These are phyloP conservation scores for Plantago lanceolata DNA, from an alignment of 305 asterid species.

Conservation along the genomic window DNA sequence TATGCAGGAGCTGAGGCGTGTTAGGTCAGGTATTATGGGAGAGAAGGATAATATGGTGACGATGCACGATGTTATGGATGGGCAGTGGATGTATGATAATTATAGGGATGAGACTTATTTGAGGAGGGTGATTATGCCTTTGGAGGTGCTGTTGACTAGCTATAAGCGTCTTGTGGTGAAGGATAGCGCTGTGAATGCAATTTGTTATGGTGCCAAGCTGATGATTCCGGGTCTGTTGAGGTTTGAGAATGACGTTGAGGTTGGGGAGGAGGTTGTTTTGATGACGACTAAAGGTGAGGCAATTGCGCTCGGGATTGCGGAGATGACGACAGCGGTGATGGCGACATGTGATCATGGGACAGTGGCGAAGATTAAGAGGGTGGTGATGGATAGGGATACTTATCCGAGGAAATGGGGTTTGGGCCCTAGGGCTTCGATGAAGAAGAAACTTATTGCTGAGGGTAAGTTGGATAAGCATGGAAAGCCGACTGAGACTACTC, in stretches of 20 bases:
- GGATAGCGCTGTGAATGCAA: constrained; percentile 93
- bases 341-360: constrained; percentile 99
- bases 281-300: constrained; percentile 99
- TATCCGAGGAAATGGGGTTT: constrained; percentile 98
- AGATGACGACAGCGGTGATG: constrained; percentile 96
- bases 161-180: constrained; percentile 93
- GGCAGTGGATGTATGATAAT: constrained; percentile 81
- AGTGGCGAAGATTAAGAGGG: constrained; percentile 95
- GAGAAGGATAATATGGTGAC: constrained; percentile 98
- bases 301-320: constrained; percentile 82
- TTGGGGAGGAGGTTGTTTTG: constrained; percentile 84
- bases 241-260: constrained; percentile 90
- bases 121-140: constrained; percentile 91
- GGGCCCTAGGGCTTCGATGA: constrained; percentile 95
- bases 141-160: constrained; percentile 85
- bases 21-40: constrained; percentile 82
- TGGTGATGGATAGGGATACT: constrained; percentile 97
- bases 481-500: constrained; percentile 69
- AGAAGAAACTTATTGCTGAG: constrained; percentile 82
- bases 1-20: constrained; percentile 97
- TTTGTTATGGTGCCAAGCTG: constrained; percentile 89
- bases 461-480: constrained; percentile 95
- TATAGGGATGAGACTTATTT: constrained; percentile 76
- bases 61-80: constrained; percentile 98
- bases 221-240: constrained; percentile 96